Evolutionary conservation across 306 rosid species (phyloP).

Genomic region (Lotus japonicus): DNA sequence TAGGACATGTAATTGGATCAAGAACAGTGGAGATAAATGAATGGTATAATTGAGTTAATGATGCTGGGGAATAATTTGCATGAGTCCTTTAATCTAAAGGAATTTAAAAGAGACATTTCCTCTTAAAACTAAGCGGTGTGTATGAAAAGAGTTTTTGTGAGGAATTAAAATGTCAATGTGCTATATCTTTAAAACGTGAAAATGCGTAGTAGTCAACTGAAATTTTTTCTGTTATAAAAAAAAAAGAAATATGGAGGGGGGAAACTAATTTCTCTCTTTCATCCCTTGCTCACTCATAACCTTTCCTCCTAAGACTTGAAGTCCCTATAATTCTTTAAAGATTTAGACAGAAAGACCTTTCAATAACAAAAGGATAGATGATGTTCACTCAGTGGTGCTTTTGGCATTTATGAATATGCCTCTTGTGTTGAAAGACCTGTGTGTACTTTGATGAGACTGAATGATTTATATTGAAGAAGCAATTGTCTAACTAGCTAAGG

Average conservation of each 20-base stretch:
- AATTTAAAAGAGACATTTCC: background rate
- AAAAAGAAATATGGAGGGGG: background rate
- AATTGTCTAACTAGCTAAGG: background rate
- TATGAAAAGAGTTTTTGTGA: background rate
- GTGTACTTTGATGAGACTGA: background rate
- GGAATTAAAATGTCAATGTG: background rate
- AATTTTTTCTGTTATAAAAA: background rate
- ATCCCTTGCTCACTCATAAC: background rate
- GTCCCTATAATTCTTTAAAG: background rate
- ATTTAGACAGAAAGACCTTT: background rate
- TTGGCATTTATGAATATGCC: conserved; percentile 1
- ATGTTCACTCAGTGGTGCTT: background rate
- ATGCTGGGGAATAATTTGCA: background rate
- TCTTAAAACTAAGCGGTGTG: background rate
- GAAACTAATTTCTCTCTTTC: background rate
- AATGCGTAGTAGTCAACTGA: background rate
- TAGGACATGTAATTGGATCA: background rate
- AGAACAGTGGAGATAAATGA: background rate
- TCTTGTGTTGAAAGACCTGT: background rate
- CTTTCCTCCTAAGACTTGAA: background rate
- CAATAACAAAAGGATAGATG: background rate
- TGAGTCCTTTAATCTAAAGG: background rate
- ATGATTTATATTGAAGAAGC: background rate
- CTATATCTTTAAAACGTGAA: background rate
- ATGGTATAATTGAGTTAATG: background rate